Evolutionary conservation across 1,284 basidiomycete species (phyloP).

Genomic region (Coniferiporia weirii): DNA sequence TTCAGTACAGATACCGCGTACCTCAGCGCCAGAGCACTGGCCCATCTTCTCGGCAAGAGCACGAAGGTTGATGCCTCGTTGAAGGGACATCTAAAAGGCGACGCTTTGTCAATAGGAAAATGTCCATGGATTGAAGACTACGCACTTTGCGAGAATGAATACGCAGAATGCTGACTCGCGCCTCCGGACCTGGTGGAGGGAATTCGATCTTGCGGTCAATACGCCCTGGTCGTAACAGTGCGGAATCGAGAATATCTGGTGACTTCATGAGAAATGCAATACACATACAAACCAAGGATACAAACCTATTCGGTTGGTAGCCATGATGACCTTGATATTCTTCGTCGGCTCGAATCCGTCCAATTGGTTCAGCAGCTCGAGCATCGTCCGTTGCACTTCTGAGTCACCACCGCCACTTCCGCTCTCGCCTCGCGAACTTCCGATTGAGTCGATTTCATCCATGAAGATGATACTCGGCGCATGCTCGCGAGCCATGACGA

Average conservation of each 20-base stretch:
- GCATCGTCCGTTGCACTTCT: slow-evolving; percentile 97
- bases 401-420: slow-evolving; percentile 90
- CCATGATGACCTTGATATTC: slow-evolving; percentile 99
- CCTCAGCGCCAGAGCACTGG: slow-evolving; percentile 96
- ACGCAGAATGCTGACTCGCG: slow-evolving; percentile 92
- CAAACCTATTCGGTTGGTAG: slow-evolving; percentile 92
- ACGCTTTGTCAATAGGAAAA: background rate
- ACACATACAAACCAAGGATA: slow-evolving; percentile 11
- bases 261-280: background rate
- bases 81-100: slow-evolving; percentile 81
- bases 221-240: slow-evolving; percentile 90
- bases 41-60: slow-evolving; percentile 99
- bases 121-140: background rate
- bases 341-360: slow-evolving; percentile 98
- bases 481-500: slow-evolving; percentile 98
- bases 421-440: slow-evolving; percentile 87
- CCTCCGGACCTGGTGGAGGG: slow-evolving; percentile 96
- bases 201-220: slow-evolving; percentile 99
- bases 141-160: slow-evolving; percentile 93
- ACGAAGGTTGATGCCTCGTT: slow-evolving; percentile 94
- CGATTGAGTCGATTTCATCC: slow-evolving; percentile 99
- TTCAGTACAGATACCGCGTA: slow-evolving; percentile 97
- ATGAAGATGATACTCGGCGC: slow-evolving; percentile 99
- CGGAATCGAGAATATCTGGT: slow-evolving; percentile 91
- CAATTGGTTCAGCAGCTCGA: slow-evolving; percentile 94